Base-by-base conservation (phyloP, 208 protist genomes). In the Leishmania braziliensis region DNA sequence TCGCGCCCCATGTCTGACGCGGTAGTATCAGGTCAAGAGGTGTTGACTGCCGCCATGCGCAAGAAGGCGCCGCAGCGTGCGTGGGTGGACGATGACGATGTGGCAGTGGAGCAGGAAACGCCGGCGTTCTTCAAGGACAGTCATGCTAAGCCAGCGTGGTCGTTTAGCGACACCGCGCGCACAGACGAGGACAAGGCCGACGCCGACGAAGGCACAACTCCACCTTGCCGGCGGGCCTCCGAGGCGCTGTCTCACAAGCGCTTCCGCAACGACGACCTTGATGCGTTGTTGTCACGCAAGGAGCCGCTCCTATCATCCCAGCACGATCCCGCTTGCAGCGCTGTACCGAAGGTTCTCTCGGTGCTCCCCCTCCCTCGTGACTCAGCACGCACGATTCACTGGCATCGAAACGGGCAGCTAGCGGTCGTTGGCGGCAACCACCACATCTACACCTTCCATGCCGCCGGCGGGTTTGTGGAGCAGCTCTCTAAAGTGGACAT, bases 401-500 rank as follows among this genome's bases (percentile, higher is more conserved):
- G 95, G 93, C 95, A 96, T 82, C 90, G 84, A 75, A 96, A 93
- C 86, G 92, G 92, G 0, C 92, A 95, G 84, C 86, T 96, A 43
- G 89, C 81, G 16, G 79, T 97, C 5, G 93, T 97, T 1, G 92
- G 89, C 23, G 93, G 93, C 58, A 94, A 92, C 77, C 86, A 86
- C 51, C 89, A 95, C 86, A 74, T 97, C 60, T 95, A 97, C 86
- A 83, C 88, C 58, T 97, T 96, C 77, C 92, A 96, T 88, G 89
- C 91, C 36, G 83, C 93, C n/a, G 95, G 95, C 46, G 82, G 80
- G 36, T 97, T 93, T 80, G 91, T 95, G 50, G 92, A 96, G 89
- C 91, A 89, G 84, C 85, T 97, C 4, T 86, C 90, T 0, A 94
- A 94, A 83, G 83, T 91, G 3, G 85, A 96, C 63, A 80, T 96